phyloP scores from a whole-genome alignment of 305 asterid species.

The Coffea humblotiana region DNA sequence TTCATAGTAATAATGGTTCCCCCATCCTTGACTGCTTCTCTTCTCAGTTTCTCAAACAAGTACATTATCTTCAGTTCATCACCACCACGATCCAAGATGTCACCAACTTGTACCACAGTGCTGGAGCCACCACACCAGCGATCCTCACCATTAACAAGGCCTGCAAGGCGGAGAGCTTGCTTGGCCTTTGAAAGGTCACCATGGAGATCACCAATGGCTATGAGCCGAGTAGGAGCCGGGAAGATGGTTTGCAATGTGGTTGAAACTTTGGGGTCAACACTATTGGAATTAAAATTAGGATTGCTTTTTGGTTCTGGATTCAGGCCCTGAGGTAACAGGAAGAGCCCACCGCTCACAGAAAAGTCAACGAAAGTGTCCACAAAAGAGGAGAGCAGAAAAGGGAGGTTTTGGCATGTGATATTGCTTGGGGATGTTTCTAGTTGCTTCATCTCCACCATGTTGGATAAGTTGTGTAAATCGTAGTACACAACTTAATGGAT shows the following conservation, averaged over 20 bases:
- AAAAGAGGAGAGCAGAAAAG: slow-evolving; percentile 65
- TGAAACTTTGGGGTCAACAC: background rate
- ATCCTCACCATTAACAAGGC: slow-evolving; percentile 51
- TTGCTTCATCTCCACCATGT: background rate
- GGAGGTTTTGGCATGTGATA: slow-evolving; percentile 54
- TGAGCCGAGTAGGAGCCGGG: slow-evolving; percentile 65
- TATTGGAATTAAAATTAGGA: background rate
- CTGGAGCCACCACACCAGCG: slow-evolving; percentile 82
- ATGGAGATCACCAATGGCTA: slow-evolving; percentile 93
- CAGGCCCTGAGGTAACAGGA: slow-evolving; percentile 43
- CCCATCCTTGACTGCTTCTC: slow-evolving; percentile 67
- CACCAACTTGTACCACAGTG: slow-evolving; percentile 88
- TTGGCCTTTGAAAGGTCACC: slow-evolving; percentile 87
- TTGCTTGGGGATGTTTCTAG: slow-evolving; percentile 21
- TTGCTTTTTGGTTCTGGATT: slow-evolving; percentile 14
- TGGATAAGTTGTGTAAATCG: background rate
- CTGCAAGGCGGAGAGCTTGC: slow-evolving; percentile 66
- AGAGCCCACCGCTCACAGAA: slow-evolving; percentile 87
- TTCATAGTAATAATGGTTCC: slow-evolving; percentile 78
- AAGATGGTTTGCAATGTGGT: slow-evolving; percentile 47
- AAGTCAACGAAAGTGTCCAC: slow-evolving; percentile 80
- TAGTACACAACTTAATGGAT: background rate
- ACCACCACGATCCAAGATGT: slow-evolving; percentile 86
- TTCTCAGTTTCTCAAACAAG: slow-evolving; percentile 76
- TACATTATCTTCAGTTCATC: slow-evolving; percentile 82